phyloP scores from a whole-genome alignment of 148 eudicot genomes.

The Cornus kousa region DNA sequence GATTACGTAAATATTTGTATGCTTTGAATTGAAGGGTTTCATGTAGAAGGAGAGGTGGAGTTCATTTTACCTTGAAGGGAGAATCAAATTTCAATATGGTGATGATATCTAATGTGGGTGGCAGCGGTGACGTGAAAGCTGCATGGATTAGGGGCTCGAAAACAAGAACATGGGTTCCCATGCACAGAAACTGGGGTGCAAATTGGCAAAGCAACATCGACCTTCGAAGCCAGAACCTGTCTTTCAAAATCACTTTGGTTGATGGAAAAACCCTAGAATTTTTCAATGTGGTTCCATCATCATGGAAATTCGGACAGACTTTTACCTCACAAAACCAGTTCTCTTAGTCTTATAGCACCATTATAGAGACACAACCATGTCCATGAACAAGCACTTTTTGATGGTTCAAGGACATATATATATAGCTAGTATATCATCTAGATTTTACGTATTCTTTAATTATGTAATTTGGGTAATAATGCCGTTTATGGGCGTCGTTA shows the following conservation, averaged over 20 bases:
- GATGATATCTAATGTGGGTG: conserved; percentile 62
- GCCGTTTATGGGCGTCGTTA: not conserved
- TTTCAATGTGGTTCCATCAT: conserved; percentile 59
- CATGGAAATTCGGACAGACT: conserved; percentile 75
- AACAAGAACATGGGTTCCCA: conserved; percentile 47
- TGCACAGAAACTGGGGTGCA: conserved; percentile 76
- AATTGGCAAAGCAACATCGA: conserved; percentile 64
- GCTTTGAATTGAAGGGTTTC: conserved; percentile 40
- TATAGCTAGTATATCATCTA: no score
- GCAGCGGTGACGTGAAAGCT: conserved; percentile 54
- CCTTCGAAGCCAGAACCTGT: conserved; percentile 50
- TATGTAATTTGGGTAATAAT: not conserved
- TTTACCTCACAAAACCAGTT: conserved; percentile 51
- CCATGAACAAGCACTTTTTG: conserved; percentile 11
- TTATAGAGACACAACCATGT: not conserved
- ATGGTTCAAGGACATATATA: conserved; percentile 18
- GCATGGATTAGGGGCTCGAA: conserved; percentile 53
- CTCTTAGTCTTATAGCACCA: not conserved
- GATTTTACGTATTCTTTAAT: not conserved
- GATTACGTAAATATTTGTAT: not conserved
- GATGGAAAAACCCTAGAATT: conserved; percentile 44
- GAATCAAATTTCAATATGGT: conserved; percentile 81
- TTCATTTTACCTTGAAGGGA: conserved; percentile 75
- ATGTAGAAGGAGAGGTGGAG: conserved; percentile 68
- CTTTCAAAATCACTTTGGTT: conserved; percentile 52